phyloP scores from a whole-genome alignment of 2,329 filamentous ascomycete genomes.

The Berkeleyomyces rouxiae region DNA sequence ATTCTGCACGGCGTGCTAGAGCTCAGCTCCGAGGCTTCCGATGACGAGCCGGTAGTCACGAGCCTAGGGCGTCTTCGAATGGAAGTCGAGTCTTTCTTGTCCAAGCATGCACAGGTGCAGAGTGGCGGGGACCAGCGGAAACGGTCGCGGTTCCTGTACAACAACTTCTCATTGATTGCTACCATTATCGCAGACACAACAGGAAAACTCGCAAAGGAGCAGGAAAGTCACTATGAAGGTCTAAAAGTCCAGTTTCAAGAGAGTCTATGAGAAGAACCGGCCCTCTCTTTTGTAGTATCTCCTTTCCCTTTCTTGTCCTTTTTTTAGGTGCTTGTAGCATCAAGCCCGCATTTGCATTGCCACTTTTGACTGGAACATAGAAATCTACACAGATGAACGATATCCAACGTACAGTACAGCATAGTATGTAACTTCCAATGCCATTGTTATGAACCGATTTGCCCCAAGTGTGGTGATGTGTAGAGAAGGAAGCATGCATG shows the following conservation, averaged over 20 bases:
- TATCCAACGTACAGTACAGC: background rate
- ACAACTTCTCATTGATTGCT: constrained; percentile 88
- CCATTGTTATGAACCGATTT: too few relatives aligned
- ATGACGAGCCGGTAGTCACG: constrained; percentile 79
- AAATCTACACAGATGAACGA: background rate
- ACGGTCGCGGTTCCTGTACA: constrained; percentile 74
- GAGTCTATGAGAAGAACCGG: constrained; percentile 14
- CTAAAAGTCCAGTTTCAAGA: constrained; percentile 44
- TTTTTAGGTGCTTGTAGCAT: background rate
- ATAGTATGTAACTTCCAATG: background rate
- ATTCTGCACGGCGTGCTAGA: constrained; percentile 70
- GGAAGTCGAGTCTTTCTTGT: constrained; percentile 72
- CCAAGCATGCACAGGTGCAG: constrained; percentile 48
- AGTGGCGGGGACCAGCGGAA: constrained; percentile 63
- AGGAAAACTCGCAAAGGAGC: constrained; percentile 58
- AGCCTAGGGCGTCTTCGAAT: constrained; percentile 60
- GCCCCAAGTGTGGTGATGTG: background rate
- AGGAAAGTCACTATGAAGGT: constrained; percentile 57
- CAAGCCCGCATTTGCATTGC: background rate
- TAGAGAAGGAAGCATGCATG: background rate
- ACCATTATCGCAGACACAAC: constrained; percentile 73
- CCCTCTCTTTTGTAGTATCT: background rate
- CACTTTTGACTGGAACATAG: background rate
- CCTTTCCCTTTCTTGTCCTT: background rate
- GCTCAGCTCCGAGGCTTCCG: constrained; percentile 76